Percentiles rank a stretch among this genome's conserved stretches.
Conservation (phyloP, 2,329 filamentous ascomycete genomes). For the Colletotrichum sp. region DNA sequence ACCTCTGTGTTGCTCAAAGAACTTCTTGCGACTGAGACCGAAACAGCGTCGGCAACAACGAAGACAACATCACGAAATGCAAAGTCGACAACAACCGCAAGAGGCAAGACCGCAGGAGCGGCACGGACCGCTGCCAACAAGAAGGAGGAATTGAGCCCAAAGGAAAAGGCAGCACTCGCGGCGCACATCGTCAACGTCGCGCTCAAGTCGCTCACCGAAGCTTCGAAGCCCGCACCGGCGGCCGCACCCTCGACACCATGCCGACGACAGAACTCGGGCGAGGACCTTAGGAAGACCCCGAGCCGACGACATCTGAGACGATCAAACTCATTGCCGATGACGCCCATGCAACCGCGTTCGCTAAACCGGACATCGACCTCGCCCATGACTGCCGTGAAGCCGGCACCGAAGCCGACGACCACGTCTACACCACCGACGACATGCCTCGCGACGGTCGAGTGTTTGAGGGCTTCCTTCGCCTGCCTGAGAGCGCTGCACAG, state of each 20-base stretch:
- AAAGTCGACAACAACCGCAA: slow-evolving; percentile 29
- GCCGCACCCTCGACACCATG: slow-evolving; percentile 35
- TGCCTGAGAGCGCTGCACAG: slow-evolving; percentile 66
- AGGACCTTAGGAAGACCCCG: slow-evolving; percentile 36
- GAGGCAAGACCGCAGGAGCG: slow-evolving; percentile 28
- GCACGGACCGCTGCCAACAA: slow-evolving; percentile 36
- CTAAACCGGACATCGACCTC: slow-evolving; percentile 66
- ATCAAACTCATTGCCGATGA: slow-evolving; percentile 63
- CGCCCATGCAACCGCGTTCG: slow-evolving; percentile 65
- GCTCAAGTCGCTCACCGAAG: slow-evolving; percentile 72
- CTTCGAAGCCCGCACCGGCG: slow-evolving; percentile 55
- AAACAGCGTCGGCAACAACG: background rate
- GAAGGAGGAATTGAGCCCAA: slow-evolving; percentile 51
- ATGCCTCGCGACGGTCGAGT: slow-evolving; percentile 69
- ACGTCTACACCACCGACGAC: slow-evolving; percentile 38
- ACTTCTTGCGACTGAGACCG: slow-evolving; percentile 42
- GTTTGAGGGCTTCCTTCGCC: slow-evolving; percentile 70
- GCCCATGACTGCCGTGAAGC: slow-evolving; percentile 43
- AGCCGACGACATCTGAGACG: slow-evolving; percentile 50
- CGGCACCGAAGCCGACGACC: slow-evolving; percentile 29
- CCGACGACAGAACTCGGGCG: slow-evolving; percentile 37
- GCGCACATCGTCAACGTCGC: slow-evolving; percentile 76
- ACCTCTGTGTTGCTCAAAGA: slow-evolving; percentile 54
- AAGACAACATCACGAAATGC: slow-evolving; percentile 27
- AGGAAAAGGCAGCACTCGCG: slow-evolving; percentile 71